Base-by-base conservation (phyloP, 2,329 filamentous ascomycete genomes). In the Shiraia sp. region DNA sequence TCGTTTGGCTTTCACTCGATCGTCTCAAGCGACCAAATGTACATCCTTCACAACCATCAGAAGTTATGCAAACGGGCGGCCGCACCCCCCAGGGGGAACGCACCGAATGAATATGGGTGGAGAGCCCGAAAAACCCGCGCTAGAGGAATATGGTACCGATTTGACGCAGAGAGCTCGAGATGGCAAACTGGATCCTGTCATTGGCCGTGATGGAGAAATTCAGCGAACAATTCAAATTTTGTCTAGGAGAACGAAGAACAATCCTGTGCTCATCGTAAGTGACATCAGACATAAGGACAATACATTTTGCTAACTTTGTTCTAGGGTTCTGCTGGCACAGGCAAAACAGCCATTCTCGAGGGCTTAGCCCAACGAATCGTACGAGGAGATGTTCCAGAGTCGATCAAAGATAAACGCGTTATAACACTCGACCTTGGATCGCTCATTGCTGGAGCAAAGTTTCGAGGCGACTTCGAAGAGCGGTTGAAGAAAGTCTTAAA, bases 391-490 rank as follows among this genome's bases (percentile, higher is more conserved):
- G 91, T 97, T 0, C 92, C 93, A 0, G 93, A 97, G 70, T 95
- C 89, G 55, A 87, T 99, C 67, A 96, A 96, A 72, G 86, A 96
- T 58, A 97, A 97, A 71, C 79, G 85, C 38, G 92, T 99, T 16
- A 82, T 97, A 41, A 82, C 86, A 6, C 72, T 97, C 26, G 93
- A 99, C 59, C 78, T 99, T 4, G 93, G 93, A 2, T 90, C 89
- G 25, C 80, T 99, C 12, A 96, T 99, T 58, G 93, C 93, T 2
- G 93, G 93, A 34, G 91, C 93, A 30, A 97, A 96, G 63, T 99
- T 93, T 60, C 78, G 93, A 33, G 93, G 93, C 34, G 93, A 99
- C 59, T 97, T 99, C 45, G 93, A 99, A 66, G 93, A 99, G 66
- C 79, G 93, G 29, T 66, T 97, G 45, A 97, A 97, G 69, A 86